phyloP scores from a whole-genome alignment of 768 basidiomycete species.

The Boletus patriciae region DNA sequence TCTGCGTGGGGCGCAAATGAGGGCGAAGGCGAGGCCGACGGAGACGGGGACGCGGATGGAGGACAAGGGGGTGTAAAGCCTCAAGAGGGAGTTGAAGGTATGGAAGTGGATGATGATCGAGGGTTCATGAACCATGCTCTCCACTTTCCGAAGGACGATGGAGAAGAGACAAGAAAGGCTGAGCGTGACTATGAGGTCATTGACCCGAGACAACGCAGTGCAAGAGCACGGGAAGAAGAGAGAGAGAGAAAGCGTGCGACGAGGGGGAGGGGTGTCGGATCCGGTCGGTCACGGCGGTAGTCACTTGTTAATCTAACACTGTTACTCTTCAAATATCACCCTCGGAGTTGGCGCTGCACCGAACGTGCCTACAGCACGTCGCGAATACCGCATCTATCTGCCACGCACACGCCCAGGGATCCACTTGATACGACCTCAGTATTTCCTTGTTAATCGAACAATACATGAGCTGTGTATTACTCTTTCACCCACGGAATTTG shows the following conservation, averaged over 20 bases:
- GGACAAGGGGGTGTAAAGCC: slow-evolving; percentile 15
- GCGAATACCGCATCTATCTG: background rate
- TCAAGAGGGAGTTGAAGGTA: slow-evolving; percentile 46
- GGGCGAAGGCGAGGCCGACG: slow-evolving; percentile 16
- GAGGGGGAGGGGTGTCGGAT: slow-evolving; percentile 25
- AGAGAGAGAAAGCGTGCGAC: slow-evolving; percentile 54
- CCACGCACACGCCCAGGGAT: background rate
- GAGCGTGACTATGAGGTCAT: slow-evolving; percentile 89
- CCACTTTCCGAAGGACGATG: slow-evolving; percentile 76
- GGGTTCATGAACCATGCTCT: slow-evolving; percentile 74
- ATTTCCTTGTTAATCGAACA: background rate
- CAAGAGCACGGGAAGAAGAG: slow-evolving; percentile 77
- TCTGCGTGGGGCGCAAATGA: slow-evolving; percentile 30
- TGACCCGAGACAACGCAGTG: slow-evolving; percentile 73
- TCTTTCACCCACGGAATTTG: background rate
- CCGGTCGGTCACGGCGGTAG: slow-evolving; percentile 25
- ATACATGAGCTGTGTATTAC: background rate
- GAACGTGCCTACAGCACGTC: slow-evolving; percentile 1
- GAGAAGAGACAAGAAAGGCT: slow-evolving; percentile 72
- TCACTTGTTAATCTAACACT: background rate
- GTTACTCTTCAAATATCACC: too few species aligned
- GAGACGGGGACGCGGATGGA: slow-evolving; percentile 15
- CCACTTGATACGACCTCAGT: too few species aligned
- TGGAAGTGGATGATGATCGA: slow-evolving; percentile 77
- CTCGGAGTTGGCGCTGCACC: background rate